Base-by-base conservation (phyloP, 768 basidiomycete genomes). In the Mrakia hoshinonis region DNA sequence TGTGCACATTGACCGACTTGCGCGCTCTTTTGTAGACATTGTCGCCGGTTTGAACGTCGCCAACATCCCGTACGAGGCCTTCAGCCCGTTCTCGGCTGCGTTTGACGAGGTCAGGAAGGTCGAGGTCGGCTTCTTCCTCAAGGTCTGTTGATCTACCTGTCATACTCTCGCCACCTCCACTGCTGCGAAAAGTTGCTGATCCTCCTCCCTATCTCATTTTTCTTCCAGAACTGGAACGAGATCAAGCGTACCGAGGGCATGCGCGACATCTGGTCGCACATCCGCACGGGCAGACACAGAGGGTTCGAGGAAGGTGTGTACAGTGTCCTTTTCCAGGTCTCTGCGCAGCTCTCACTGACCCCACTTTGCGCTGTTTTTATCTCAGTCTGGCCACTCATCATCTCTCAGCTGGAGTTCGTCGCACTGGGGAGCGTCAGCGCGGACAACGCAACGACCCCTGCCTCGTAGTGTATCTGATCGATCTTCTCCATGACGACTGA, bases 31-130 rank as follows among this genome's bases (percentile, higher is more conserved):
- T 22, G 4, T 51, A 68, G 72, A 92, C 77, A 92, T 94, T 55
- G 81, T 86, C 74, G 87, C 85, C 73, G 87, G 86, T 0, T 83
- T 94, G 55, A 87, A 86, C 0, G 85, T 89, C 15, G 85, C 88
- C 18, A 93, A 92, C 78, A 88, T 92, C 65, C 87, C 89, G 1
- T 87, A 88, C 74, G 91, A 94, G 77, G 87, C 89, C 47, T 94
- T 94, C 77, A 90, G 89, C 13, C 85, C 87, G 0, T 92, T 94
- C 80, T 87, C 89, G 6, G 88, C 88, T 6, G 85, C 87, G 0
- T 92, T 90, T 75, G 87, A 88, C 66, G 87, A 89, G 54, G 86
- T 94, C 34, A 83, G 91, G 65, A 89, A 88, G 84, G 88, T 86
- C 12, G 72, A 78, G 51, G 61, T 77, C 15, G 74, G 68, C 0